Base-by-base conservation (phyloP, 495 filamentous ascomycete genomes). In the Aspergillus bridgeri region DNA sequence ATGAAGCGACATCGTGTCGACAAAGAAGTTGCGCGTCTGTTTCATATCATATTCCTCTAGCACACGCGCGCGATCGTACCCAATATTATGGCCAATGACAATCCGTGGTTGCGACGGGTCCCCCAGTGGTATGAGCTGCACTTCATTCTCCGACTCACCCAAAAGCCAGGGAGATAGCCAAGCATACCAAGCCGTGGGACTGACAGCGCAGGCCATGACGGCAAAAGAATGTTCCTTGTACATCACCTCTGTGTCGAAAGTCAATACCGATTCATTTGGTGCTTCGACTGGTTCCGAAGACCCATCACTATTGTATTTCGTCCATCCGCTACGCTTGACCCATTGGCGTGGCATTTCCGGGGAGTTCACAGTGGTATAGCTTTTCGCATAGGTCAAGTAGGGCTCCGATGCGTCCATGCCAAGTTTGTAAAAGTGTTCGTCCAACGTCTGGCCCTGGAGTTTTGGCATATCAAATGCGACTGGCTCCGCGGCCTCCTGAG, bases 1-100 rank as follows among this genome's bases (percentile, higher is more conserved):
- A 68, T 99, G 94, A 51, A 99, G 79, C 8, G 92, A 96, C 94
- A 99, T 99, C 3, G 94, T 99, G 75, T 99, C 94, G 23, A 99
- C 69, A 65, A 96, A 99, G 44, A 83, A 90, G 61, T 90, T 98
- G 51, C 83, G 84, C 22, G 90, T 85, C 67, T 96, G 92, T 51
- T 81, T 72, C 42, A 97, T 68, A 63, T 86, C 80, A 67, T 99
- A 99, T 69, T 99, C 94, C 69, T 99, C 94, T 11, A 83, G 67
- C 50, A 96, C 83, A 23, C 95, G 83, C 21, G 93, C 92, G 11
- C 94, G 81, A 68, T 99, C 94, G 66, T 94, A 99, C 23, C 95
- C 95, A 53, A 99, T 86, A 62, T 99, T 98, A 69, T 99, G 94
- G 15, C 94, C 94, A 27, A 97, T 83, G 25, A 99, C 81, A 23